Conservation (phyloP, 352 stramenopile genomes). For the Phytopythium kandeliae region DNA sequence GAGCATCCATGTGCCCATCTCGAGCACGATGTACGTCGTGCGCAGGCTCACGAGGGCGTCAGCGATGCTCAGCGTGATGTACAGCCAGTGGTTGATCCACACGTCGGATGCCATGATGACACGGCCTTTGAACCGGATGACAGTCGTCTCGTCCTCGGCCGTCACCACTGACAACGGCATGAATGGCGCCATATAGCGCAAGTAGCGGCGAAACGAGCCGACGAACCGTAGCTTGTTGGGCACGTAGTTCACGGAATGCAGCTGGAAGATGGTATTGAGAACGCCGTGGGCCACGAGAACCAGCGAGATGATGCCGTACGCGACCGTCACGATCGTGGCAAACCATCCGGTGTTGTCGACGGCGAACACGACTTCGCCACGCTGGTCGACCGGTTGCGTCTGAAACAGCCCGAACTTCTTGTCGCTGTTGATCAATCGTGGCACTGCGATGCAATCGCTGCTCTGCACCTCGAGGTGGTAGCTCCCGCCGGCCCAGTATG, state of each 20-base stretch:
- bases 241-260: conserved; percentile 35
- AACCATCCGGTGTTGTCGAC: conserved; percentile 41
- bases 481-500: conserved; percentile 43
- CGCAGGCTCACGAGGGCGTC: conserved; percentile 39
- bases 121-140: conserved; percentile 50
- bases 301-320: conserved; percentile 46
- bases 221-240: conserved; percentile 31
- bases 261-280: conserved; percentile 39
- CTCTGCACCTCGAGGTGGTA: conserved; percentile 50
- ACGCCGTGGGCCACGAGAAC: conserved; percentile 37
- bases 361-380: conserved; percentile 33
- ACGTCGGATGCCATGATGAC: conserved; percentile 51
- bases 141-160: conserved; percentile 24
- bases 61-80: conserved; percentile 51
- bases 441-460: conserved; percentile 41
- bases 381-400: conserved; percentile 27
- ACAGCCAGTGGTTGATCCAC: conserved; percentile 73
- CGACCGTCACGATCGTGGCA: conserved; percentile 19
- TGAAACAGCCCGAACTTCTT: conserved; percentile 47
- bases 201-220: conserved; percentile 13
- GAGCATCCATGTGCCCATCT: conserved; percentile 58
- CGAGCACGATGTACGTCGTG: conserved; percentile 37
- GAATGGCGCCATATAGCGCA: conserved; percentile 41
- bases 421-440: conserved; percentile 31
- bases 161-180: conserved; percentile 32